Conservation (phyloP, 2,329 filamentous ascomycete species). For the Exophiala mesophila region DNA sequence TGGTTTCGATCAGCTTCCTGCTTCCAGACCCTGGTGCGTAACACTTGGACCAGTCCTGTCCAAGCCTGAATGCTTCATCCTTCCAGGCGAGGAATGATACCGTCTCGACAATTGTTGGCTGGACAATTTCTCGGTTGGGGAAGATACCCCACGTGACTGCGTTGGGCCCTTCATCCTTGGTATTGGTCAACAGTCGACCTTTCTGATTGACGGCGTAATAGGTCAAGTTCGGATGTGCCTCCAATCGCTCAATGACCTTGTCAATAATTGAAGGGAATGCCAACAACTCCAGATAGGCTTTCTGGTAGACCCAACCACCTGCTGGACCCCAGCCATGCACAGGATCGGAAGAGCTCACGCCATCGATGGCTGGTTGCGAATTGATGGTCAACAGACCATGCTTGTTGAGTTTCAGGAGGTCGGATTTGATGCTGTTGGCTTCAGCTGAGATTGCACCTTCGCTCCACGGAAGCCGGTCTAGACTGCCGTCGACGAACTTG, state of each 20-base stretch:
- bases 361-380: conserved; percentile 91
- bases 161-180: conserved; percentile 80
- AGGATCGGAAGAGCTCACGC: conserved; percentile 78
- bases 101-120: conserved; percentile 98
- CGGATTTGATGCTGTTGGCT: conserved; percentile 68
- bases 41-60: conserved; percentile 90
- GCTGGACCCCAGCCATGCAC: conserved; percentile 90
- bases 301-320: conserved; percentile 97
- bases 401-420: conserved; percentile 76
- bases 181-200: conserved; percentile 78
- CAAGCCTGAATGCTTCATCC: conserved; percentile 91
- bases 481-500: conserved; percentile 72
- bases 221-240: conserved; percentile 73
- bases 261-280: conserved; percentile 74
- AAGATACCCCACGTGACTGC: conserved; percentile 99
- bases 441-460: conserved; percentile 81
- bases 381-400: conserved; percentile 92
- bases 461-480: conserved; percentile 88
- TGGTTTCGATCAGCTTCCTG: conserved; percentile 69
- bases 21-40: conserved; percentile 72
- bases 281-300: conserved; percentile 90
- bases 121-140: conserved; percentile 98
- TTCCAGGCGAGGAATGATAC: conserved; percentile 98
- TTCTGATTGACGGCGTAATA: conserved; percentile 89
- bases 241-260: conserved; percentile 72